Evolutionary conservation across 2,329 filamentous ascomycete species (phyloP), one percentile per base, ranked within the genome.

Genomic region (Colletotrichum orchidophilum): DNA sequence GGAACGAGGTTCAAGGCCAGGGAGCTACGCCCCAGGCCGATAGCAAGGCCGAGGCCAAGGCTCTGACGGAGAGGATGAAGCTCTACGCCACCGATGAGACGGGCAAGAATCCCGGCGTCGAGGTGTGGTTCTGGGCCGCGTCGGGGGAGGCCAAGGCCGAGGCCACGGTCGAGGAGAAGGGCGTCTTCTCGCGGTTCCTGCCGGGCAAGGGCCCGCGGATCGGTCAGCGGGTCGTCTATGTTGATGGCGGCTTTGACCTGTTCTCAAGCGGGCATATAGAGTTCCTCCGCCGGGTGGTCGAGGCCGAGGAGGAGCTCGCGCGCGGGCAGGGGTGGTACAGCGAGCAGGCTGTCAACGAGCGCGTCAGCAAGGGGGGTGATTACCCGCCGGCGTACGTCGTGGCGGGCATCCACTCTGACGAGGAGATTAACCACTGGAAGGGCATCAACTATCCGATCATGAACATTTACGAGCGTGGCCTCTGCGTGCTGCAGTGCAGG

Each of bases 381-480:
- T 97, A 97, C 77, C 87, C 89, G 0, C 94, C 95, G 0, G 92
- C 91, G 7, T 98, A 94, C 79, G 88, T 99, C n/a, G 90, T 98
- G 53, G 95, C 94, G 2, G 96, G 96, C 59, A 92, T 99, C 27
- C 96, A 99, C 82, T 94, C 97, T 77, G 96, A 99, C 80, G 91
- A 93, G 74, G 95, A 97, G 71, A 97, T 99, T 81, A 99, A 99
- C 82, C 87, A 92, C 77, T 97, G 95, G 93, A 98, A 98, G 83
- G 96, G 96, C 42, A 88, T 98, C 77, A 99, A 99, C 84, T 99
- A 98, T 80, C 96, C 96, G 29, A 98, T 99, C 83, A 99, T 99
- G 96, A 99, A 98, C 85, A 95, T 97, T 68, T 97, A 96, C 77
- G 96, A 99, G 85, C 92, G 96, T 52, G 95, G 95, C 1, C 90